These are phyloP conservation scores for Tetracladium marchalianum DNA, from an alignment of 495 filamentous ascomycete species.

Conservation along the genomic window DNA sequence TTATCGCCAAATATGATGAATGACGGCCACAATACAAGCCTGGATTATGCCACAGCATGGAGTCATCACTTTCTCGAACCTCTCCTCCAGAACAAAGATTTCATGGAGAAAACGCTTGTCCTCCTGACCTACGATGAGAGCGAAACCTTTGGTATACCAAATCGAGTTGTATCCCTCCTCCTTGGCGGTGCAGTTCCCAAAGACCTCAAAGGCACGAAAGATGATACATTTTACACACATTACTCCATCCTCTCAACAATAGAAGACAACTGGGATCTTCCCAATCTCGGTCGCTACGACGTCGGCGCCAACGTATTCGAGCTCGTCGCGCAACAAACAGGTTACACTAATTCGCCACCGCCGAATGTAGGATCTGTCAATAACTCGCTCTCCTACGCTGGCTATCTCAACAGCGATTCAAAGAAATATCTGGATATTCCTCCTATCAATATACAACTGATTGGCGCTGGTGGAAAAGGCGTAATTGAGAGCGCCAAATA, in stretches of 20 bases:
- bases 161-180: conserved; percentile 51
- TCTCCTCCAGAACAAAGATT: conserved; percentile 46
- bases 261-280: conserved; percentile 58
- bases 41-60: conserved; percentile 51
- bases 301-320: conserved; percentile 60
- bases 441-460: conserved; percentile 31
- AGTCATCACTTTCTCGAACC: conserved; percentile 45
- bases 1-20: conserved; percentile 66
- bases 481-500: conserved; percentile 23
- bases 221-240: conserved; percentile 63
- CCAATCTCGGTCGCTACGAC: conserved; percentile 59
- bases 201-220: conserved; percentile 44
- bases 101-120: conserved; percentile 53
- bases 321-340: conserved; percentile 47
- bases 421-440: conserved; percentile 25
- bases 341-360: conserved; percentile 47
- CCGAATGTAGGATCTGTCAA: conserved; percentile 47
- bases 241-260: conserved; percentile 57
- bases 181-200: conserved; percentile 53
- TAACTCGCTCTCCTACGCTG: conserved; percentile 53
- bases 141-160: conserved; percentile 43
- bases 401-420: conserved; percentile 35
- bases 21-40: conserved; percentile 57
- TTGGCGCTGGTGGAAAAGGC: conserved; percentile 31
- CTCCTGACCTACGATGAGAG: conserved; percentile 61